phyloP scores from a whole-genome alignment of 257 asterid genomes.

The Cinchona pubescens region DNA sequence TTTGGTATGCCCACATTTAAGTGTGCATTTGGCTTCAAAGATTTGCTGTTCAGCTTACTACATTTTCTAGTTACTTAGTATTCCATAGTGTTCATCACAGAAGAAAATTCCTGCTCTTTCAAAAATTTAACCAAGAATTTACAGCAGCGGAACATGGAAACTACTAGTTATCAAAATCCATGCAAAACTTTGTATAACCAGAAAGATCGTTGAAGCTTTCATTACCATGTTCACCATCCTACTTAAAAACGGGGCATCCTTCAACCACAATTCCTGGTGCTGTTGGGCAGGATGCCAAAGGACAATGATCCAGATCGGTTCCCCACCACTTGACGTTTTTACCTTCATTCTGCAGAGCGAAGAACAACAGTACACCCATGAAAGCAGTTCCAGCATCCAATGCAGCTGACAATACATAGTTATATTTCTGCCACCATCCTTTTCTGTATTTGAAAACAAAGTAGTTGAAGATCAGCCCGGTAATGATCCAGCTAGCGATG shows the following conservation, averaged over 20 bases:
- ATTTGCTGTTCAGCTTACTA: too few species aligned
- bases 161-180: not conserved
- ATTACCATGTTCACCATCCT: conserved; percentile 4
- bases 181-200: not conserved
- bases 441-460: conserved; percentile 73
- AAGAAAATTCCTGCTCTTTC: not conserved
- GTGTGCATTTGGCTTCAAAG: too few species aligned
- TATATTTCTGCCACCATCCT: conserved; percentile 87
- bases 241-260: conserved; percentile 80
- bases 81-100: too few species aligned
- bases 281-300: conserved; percentile 87
- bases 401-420: conserved; percentile 86
- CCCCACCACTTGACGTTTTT: conserved; percentile 89
- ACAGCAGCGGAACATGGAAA: not conserved
- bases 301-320: conserved; percentile 73
- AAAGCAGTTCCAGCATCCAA: conserved; percentile 94
- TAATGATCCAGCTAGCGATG: conserved; percentile 81
- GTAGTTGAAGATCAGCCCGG: conserved; percentile 76
- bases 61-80: too few species aligned
- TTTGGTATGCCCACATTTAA: too few species aligned
- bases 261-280: conserved; percentile 67
- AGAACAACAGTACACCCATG: conserved; percentile 82
- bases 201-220: not conserved
- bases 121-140: not conserved
- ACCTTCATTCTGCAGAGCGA: conserved; percentile 70